Percentiles rank a stretch among this genome's conserved stretches.
These are phyloP conservation scores for Sclerotinia minor DNA, from an alignment of 2,329 filamentous ascomycete genomes.

Conservation along the genomic window DNA sequence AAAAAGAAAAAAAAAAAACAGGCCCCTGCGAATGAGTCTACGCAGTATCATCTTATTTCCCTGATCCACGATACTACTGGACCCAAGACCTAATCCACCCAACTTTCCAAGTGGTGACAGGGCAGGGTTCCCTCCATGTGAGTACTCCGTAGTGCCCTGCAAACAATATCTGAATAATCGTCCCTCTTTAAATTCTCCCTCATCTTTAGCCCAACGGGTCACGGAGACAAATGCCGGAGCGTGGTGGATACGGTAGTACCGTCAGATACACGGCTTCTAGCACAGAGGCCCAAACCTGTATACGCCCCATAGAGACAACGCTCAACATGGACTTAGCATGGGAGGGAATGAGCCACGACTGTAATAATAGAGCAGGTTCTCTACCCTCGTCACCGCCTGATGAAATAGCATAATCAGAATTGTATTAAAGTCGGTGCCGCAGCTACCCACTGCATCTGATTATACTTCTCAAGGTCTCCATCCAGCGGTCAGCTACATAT, in stretches of 20 bases:
- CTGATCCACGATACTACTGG: conserved; percentile 18
- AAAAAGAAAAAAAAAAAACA: too few relatives aligned
- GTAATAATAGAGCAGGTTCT: conserved; percentile 21
- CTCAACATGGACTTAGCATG: conserved; percentile 25
- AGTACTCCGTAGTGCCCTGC: conserved; percentile 23
- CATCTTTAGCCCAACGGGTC: conserved; percentile 29
- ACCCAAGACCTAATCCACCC: conserved; percentile 15
- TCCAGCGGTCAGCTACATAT: conserved; percentile 26
- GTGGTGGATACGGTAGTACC: conserved; percentile 28
- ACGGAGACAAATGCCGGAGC: conserved; percentile 33
- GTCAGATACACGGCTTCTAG: conserved; percentile 31
- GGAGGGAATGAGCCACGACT: conserved; percentile 26
- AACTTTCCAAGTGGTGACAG: conserved; percentile 16
- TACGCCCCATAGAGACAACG: conserved; percentile 24
- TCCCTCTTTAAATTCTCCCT: conserved; percentile 15
- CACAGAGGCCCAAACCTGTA: conserved; percentile 24
- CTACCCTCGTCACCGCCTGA: conserved; percentile 24
- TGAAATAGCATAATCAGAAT: not conserved
- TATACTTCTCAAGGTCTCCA: conserved; percentile 18
- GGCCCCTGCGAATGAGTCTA: conserved; percentile 18
- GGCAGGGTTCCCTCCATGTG: conserved; percentile 27
- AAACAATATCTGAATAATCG: conserved; percentile 25
- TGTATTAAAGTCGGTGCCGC: conserved; percentile 23
- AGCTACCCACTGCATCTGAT: conserved; percentile 12
- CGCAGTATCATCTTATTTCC: conserved; percentile 11